These are phyloP conservation scores for Curvularia verruculosa DNA, from an alignment of 2,329 filamentous ascomycete species.

Conservation along the genomic window DNA sequence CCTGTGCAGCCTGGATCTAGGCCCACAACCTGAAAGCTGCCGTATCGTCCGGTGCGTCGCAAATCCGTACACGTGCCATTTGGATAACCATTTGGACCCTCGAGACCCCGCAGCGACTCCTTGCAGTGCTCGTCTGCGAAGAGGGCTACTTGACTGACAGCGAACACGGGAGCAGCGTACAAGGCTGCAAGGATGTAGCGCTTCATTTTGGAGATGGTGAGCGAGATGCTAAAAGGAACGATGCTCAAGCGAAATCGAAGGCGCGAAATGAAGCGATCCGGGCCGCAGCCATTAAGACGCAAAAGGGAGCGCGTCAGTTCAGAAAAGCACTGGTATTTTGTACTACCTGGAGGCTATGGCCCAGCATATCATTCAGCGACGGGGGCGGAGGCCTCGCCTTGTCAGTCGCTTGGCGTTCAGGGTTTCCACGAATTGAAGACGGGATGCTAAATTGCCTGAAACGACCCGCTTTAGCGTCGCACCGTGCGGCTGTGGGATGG, in stretches of 20 bases:
- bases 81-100: constrained; percentile 25
- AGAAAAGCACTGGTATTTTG: not conserved
- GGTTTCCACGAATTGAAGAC: constrained; percentile 5
- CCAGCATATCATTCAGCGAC: constrained; percentile 6
- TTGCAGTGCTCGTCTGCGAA: constrained; percentile 20
- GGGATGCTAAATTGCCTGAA: constrained; percentile 3
- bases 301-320: not conserved
- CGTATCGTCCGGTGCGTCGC: constrained; percentile 17
- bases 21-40: constrained; percentile 33
- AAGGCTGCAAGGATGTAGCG: not conserved
- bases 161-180: not conserved
- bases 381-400: not conserved
- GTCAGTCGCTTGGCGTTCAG: constrained; percentile 2
- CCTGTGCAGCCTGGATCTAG: constrained; percentile 35
- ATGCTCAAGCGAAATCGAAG: not conserved
- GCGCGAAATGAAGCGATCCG: constrained; percentile 3
- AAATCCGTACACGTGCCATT: constrained; percentile 26
- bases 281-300: constrained; percentile 6
- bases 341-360: not conserved
- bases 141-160: constrained; percentile 16
- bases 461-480: not conserved
- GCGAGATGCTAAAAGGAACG: not conserved
- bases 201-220: constrained; percentile 1
- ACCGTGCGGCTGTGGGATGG: constrained; percentile 4
- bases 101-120: constrained; percentile 15